Percentiles rank a stretch among this genome's conserved stretches.
Conservation (phyloP, 768 basidiomycete genomes). For the Floccularia luteovirens region DNA sequence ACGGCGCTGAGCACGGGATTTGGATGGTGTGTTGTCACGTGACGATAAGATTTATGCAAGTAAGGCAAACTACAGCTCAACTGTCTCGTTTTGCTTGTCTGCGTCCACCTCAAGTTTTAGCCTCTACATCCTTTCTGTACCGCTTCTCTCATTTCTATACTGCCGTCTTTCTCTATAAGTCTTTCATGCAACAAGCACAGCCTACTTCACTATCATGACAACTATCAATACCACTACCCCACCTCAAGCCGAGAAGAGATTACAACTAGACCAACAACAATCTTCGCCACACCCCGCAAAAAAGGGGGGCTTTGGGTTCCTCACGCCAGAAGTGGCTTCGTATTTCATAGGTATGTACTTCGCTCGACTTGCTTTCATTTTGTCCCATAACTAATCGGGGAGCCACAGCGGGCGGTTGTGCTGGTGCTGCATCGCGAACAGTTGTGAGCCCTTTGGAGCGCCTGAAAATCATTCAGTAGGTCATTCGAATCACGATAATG, state of each 20-base stretch:
- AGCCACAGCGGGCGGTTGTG: slow-evolving; percentile 43
- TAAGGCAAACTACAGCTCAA: too few relatives aligned
- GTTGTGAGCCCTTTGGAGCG: slow-evolving; percentile 90
- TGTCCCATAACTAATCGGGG: neutral
- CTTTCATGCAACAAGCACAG: slow-evolving; percentile 1
- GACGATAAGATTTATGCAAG: too few relatives aligned
- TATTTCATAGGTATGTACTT: slow-evolving; percentile 32
- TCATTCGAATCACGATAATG: slow-evolving; percentile 7
- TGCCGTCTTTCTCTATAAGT: too few relatives aligned
- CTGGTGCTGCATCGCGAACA: slow-evolving; percentile 72
- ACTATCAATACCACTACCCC: neutral
- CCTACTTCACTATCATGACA: neutral
- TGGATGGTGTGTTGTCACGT: too few relatives aligned
- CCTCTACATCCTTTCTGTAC: too few relatives aligned
- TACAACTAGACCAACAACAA: slow-evolving; percentile 5
- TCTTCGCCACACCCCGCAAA: slow-evolving; percentile 5
- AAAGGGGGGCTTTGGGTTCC: slow-evolving; percentile 13
- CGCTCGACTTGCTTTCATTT: slow-evolving; percentile 1
- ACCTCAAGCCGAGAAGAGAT: neutral
- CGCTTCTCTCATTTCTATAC: too few relatives aligned
- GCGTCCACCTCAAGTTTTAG: too few relatives aligned
- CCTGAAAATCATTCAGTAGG: slow-evolving; percentile 95
- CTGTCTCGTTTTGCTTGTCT: too few relatives aligned
- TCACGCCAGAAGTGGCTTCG: slow-evolving; percentile 30
- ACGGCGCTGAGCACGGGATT: too few relatives aligned